Conservation (phyloP, 2,329 filamentous ascomycete genomes). For the Geosmithia morbida region DNA sequence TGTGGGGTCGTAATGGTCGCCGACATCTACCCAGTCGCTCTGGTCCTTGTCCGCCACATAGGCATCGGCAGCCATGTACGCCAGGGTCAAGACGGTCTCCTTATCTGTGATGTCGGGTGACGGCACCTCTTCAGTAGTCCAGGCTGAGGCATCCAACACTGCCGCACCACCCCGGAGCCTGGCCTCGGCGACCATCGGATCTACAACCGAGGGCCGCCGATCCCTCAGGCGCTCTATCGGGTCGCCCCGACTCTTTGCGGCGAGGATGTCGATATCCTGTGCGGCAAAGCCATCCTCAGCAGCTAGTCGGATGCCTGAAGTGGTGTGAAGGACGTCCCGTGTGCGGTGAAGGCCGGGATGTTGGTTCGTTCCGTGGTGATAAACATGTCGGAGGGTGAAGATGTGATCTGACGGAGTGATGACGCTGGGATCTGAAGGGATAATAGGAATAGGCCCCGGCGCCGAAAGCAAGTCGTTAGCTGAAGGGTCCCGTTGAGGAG, state of each 20-base stretch:
- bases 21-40: constrained; percentile 73
- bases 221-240: constrained; percentile 74
- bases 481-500: constrained; percentile 15
- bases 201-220: constrained; percentile 59
- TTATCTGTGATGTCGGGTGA: constrained; percentile 79
- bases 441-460: constrained; percentile 2
- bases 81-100: constrained; percentile 68
- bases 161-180: constrained; percentile 53
- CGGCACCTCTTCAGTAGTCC: constrained; percentile 66
- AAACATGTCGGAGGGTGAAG: constrained; percentile 73
- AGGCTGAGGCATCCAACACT: constrained; percentile 57
- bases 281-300: constrained; percentile 41
- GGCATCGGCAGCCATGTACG: constrained; percentile 78
- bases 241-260: constrained; percentile 47
- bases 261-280: constrained; percentile 36
- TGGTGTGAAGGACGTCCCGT: constrained; percentile 50
- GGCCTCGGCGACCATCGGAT: constrained; percentile 62
- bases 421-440: constrained; percentile 1
- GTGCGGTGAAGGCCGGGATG: constrained; percentile 66
- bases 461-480: background rate
- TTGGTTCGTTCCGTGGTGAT: constrained; percentile 74
- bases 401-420: constrained; percentile 34
- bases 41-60: constrained; percentile 63
- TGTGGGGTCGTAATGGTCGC: constrained; percentile 68
- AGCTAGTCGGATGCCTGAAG: constrained; percentile 40